Conservation (phyloP, 805 yeast genomes). For the Maudiozyma saulgeensis region DNA sequence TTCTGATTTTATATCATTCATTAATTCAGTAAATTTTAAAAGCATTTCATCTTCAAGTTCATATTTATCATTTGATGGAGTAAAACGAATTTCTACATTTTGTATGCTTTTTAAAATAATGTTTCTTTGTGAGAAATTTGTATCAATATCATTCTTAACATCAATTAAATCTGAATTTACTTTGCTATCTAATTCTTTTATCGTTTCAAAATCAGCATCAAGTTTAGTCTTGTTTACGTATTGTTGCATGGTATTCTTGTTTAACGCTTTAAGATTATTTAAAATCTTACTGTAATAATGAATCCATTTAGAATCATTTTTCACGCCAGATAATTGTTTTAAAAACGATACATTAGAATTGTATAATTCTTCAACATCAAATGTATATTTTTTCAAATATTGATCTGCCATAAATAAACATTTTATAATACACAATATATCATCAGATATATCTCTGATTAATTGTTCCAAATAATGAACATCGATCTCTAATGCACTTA, state of each 20-base stretch:
- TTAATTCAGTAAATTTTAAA: slow-evolving; percentile 18
- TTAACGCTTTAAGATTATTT: slow-evolving; percentile 6
- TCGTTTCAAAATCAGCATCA: not conserved
- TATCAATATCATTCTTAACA: slow-evolving; percentile 13
- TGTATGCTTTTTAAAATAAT: slow-evolving; percentile 6
- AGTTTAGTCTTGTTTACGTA: slow-evolving; percentile 10
- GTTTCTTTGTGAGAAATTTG: slow-evolving; percentile 8
- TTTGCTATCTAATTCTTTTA: slow-evolving; percentile 8
- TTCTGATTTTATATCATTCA: slow-evolving; percentile 8
- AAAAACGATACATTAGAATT: slow-evolving; percentile 31
- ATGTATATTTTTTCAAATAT: slow-evolving; percentile 40
- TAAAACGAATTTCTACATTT: not conserved
- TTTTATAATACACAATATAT: slow-evolving; percentile 36
- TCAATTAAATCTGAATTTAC: slow-evolving; percentile 12
- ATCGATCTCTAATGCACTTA: slow-evolving; percentile 38
- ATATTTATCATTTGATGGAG: slow-evolving; percentile 11
- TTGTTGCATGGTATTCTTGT: slow-evolving; percentile 8
- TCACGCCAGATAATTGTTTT: slow-evolving; percentile 33
- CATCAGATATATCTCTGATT: slow-evolving; percentile 23
- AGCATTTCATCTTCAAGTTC: slow-evolving; percentile 20
- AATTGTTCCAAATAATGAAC: slow-evolving; percentile 28
- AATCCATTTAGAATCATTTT: slow-evolving; percentile 36
- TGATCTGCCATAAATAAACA: slow-evolving; percentile 40
- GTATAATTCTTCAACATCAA: slow-evolving; percentile 41
- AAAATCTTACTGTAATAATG: slow-evolving; percentile 22